These are phyloP conservation scores for Nemania serpens DNA, from an alignment of 2,329 filamentous ascomycete species.

Conservation along the genomic window DNA sequence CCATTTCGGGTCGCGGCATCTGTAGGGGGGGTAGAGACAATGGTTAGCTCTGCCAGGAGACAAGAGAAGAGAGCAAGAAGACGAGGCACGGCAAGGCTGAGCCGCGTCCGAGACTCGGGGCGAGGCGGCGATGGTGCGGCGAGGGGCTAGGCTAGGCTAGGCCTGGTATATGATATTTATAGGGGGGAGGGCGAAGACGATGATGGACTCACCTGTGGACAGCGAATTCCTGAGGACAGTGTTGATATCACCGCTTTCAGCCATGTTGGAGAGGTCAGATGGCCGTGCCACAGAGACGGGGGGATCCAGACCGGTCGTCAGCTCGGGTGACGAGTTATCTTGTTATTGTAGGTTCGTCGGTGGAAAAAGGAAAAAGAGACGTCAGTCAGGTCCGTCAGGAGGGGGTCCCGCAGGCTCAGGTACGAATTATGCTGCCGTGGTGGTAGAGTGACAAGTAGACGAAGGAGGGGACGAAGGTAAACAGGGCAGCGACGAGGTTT, in stretches of 20 bases:
- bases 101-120: slow-evolving; percentile 13
- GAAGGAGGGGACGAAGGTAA: slow-evolving; percentile 31
- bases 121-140: slow-evolving; percentile 5
- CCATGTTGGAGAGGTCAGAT: slow-evolving; percentile 57
- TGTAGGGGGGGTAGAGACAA: slow-evolving; percentile 47
- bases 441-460: slow-evolving; percentile 19
- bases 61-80: neutral
- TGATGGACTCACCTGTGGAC: slow-evolving; percentile 75
- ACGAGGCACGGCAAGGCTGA: slow-evolving; percentile 7
- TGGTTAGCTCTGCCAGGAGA: slow-evolving; percentile 42
- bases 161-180: too few relatives aligned
- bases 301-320: slow-evolving; percentile 27
- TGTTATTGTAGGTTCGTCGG: slow-evolving; percentile 13
- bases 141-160: too few relatives aligned
- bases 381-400: slow-evolving; percentile 18
- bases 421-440: neutral
- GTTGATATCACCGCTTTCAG: slow-evolving; percentile 84
- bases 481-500: slow-evolving; percentile 9
- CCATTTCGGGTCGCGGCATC: slow-evolving; percentile 88
- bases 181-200: neutral
- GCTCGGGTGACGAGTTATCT: slow-evolving; percentile 8
- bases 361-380: slow-evolving; percentile 22
- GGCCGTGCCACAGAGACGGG: slow-evolving; percentile 19
- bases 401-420: slow-evolving; percentile 20
- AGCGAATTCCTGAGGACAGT: slow-evolving; percentile 97